Conservation (phyloP, 2,329 filamentous ascomycete genomes). For the Periconia digitata region DNA sequence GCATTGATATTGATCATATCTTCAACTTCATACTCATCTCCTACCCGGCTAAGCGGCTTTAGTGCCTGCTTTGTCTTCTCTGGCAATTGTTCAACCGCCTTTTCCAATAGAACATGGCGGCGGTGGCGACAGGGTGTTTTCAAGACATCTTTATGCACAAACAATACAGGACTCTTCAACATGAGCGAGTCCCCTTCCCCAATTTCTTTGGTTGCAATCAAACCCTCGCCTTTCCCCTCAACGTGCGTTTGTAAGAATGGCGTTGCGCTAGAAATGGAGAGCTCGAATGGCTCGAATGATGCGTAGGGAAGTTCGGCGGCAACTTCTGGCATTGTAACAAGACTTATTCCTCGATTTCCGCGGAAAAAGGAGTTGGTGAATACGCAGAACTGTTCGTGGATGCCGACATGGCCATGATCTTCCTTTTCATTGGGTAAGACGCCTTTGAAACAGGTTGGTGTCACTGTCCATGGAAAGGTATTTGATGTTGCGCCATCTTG, state of each 20-base stretch:
- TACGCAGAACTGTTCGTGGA: slow-evolving; percentile 22
- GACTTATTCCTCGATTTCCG: slow-evolving; percentile 29
- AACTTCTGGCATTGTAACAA: slow-evolving; percentile 30
- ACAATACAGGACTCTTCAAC: slow-evolving; percentile 24
- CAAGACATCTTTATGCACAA: slow-evolving; percentile 20
- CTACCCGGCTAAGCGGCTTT: slow-evolving; percentile 17
- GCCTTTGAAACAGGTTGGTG: slow-evolving; percentile 26
- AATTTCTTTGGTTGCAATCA: slow-evolving; percentile 25
- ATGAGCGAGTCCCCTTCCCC: slow-evolving; percentile 28
- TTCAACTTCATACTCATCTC: slow-evolving; percentile 14
- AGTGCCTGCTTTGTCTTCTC: slow-evolving; percentile 16
- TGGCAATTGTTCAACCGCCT: slow-evolving; percentile 28
- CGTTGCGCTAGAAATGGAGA: slow-evolving; percentile 6
- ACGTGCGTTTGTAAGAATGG: slow-evolving; percentile 25
- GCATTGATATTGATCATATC: slow-evolving; percentile 31
- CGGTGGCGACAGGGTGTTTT: slow-evolving; percentile 5
- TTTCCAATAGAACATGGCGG: slow-evolving; percentile 16
- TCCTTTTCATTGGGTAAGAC: slow-evolving; percentile 12
- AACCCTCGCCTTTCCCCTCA: slow-evolving; percentile 23
- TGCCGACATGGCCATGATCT: slow-evolving; percentile 5
- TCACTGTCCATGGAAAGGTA: slow-evolving; percentile 33
- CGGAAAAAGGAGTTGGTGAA: slow-evolving; percentile 30
- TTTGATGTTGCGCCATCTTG: slow-evolving; percentile 26
- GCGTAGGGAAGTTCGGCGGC: slow-evolving; percentile 22
- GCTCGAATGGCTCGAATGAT: slow-evolving; percentile 14